Evolutionary conservation across 257 asterid species (phyloP), one percentile per base, ranked within the genome.

Genomic region (Cynanchum wilfordii): DNA sequence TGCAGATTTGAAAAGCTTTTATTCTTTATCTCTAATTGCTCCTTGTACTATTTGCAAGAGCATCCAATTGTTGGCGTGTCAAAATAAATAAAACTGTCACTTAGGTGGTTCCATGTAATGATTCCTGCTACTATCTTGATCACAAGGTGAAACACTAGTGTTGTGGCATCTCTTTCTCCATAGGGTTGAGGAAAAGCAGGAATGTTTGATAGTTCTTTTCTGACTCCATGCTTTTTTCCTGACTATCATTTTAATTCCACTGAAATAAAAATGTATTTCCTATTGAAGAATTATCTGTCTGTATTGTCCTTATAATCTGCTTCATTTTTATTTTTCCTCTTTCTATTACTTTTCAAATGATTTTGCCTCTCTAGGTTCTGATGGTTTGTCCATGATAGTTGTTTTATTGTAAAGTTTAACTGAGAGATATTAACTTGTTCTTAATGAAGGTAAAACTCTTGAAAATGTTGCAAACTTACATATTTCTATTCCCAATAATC

Each of bases 1-100:
- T 71, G 81, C 47, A 72, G 70, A 59, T 44, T 25, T 10, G 72
- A 49, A 51, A 67, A 73, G 71, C 75, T 22, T 66, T 42, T 42
- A 9, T 70, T 20, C 69, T 13, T 36, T 36, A 19, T 9, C 27
- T 42, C 13, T 24, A 10, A 33, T 63, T 64, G 50, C 7, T 19
- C 27, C 50, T 19, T 24, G 3, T 25, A 12, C 16, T 3, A 24
- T 58, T 25, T 58, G 64, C 19, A 3, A 10, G 38, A 10, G 38
- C 6, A 33, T 11, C 15, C 38, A 11, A 25, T 36, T 64, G 25
- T 33, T 64, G 2, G 69, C 29, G 8, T 36, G 24, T 33, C 15
- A 17, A 38, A 38, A 19, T 17, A 16, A 20, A 22, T 17, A 16
- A 20, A 22, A 19, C 27, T 8, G 15, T 29, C 19, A 16, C 12